A percentile compares a stretch with the other conserved stretches of the same genome.
Evolutionary conservation across 2,329 filamentous ascomycete genomes (phyloP).

Genomic region (Didymosphaeria variabile): DNA sequence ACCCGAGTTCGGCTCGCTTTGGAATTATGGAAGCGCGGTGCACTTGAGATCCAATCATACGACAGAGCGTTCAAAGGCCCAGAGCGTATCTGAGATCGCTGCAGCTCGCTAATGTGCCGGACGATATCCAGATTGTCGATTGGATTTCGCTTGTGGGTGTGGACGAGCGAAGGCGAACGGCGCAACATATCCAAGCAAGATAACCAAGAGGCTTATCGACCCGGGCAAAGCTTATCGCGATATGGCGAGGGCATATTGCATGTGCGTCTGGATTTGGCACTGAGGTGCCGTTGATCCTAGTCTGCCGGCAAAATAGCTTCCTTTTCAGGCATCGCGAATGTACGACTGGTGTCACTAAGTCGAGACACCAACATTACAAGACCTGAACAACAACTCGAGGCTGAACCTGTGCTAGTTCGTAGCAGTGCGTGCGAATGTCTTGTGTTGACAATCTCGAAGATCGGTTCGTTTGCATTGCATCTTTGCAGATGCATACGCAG

Average conservation of each 20-base stretch:
- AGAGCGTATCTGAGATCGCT: too few species aligned
- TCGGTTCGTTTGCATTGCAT: not conserved
- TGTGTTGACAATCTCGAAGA: not conserved
- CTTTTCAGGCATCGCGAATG: not conserved
- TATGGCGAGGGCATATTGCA: not conserved
- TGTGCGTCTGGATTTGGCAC: not conserved
- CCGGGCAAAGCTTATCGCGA: not conserved
- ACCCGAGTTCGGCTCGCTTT: too few species aligned
- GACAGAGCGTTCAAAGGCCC: too few species aligned
- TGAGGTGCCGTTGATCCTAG: not conserved
- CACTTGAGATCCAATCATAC: too few species aligned
- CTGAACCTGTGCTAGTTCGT: not conserved
- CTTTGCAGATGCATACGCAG: not conserved
- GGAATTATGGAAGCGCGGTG: too few species aligned
- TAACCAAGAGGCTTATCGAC: not conserved
- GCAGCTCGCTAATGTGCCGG: too few species aligned
- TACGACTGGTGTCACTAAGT: not conserved
- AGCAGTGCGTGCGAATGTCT: too few species aligned
- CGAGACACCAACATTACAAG: not conserved
- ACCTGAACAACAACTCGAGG: not conserved
- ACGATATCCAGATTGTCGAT: too few species aligned
- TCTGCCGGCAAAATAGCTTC: conserved; percentile 1
- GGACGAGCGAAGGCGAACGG: too few species aligned
- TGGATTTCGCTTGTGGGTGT: too few species aligned
- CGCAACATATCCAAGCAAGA: not conserved